Percentiles rank a stretch among this genome's conserved stretches.
Conservation (phyloP, 2,329 filamentous ascomycete genomes). For the Corinectria fuckeliana region DNA sequence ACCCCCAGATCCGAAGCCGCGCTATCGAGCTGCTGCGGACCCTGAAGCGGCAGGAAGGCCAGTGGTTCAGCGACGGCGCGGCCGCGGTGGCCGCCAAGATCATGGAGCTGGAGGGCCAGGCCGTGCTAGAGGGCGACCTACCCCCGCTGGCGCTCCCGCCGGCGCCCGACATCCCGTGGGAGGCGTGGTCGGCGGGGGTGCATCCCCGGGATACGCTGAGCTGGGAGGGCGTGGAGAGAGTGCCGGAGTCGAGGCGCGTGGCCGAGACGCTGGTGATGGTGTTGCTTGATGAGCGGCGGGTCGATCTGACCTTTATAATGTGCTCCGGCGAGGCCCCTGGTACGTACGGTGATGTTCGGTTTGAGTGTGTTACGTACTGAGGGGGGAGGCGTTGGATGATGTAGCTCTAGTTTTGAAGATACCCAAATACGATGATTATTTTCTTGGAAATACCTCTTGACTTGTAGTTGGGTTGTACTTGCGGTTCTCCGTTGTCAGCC, state of each 20-base stretch:
- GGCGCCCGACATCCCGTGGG: slow-evolving; percentile 28
- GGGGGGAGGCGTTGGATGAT: background rate
- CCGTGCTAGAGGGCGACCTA: slow-evolving; percentile 25
- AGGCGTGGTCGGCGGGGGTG: slow-evolving; percentile 27
- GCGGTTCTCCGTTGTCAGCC: no score
- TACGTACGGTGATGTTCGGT: slow-evolving; percentile 19
- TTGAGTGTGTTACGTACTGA: slow-evolving; percentile 25
- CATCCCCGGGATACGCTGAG: slow-evolving; percentile 16
- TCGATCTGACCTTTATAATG: slow-evolving; percentile 34
- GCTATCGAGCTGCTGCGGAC: slow-evolving; percentile 33
- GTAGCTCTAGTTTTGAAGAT: background rate
- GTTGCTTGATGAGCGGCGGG: slow-evolving; percentile 17
- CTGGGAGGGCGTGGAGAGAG: slow-evolving; percentile 31
- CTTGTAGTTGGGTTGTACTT: background rate
- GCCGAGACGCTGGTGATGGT: slow-evolving; percentile 36
- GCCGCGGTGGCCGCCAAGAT: slow-evolving; percentile 31
- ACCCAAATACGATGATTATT: background rate
- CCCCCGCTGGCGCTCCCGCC: background rate
- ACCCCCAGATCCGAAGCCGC: slow-evolving; percentile 38
- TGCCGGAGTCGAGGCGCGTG: slow-evolving; percentile 31
- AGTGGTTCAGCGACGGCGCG: slow-evolving; percentile 42
- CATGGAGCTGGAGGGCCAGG: slow-evolving; percentile 33
- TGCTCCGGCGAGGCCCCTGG: slow-evolving; percentile 24
- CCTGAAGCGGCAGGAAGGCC: slow-evolving; percentile 42
- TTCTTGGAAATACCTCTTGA: background rate